Evolutionary conservation across 2,329 filamentous ascomycete species (phyloP).

Genomic region (Paracorniculantispora psalliotae): DNA sequence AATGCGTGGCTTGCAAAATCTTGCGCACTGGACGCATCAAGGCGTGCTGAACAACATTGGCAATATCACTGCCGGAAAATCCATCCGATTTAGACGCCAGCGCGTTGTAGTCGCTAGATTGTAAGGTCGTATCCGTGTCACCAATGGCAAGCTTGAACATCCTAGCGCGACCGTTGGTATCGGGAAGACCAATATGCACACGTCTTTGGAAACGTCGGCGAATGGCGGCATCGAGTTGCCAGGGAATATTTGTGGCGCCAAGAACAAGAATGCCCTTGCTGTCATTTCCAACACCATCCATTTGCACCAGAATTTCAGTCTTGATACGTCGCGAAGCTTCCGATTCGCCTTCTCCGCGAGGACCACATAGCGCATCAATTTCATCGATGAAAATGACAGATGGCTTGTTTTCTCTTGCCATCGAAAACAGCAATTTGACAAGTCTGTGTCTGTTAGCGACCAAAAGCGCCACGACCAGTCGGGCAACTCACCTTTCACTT

Average conservation of each 20-base stretch:
- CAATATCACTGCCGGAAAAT: constrained; percentile 94
- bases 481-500: constrained; percentile 70
- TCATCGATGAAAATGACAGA: constrained; percentile 99
- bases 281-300: constrained; percentile 98
- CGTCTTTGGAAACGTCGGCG: constrained; percentile 91
- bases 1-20: constrained; percentile 96
- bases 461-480: not conserved
- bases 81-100: constrained; percentile 82
- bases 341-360: constrained; percentile 89
- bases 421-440: constrained; percentile 93
- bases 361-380: constrained; percentile 92
- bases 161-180: constrained; percentile 76
- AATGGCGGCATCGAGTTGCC: constrained; percentile 96
- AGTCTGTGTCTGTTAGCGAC: constrained; percentile 51
- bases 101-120: constrained; percentile 69
- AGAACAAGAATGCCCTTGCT: constrained; percentile 90
- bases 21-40: constrained; percentile 96
- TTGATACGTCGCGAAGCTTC: constrained; percentile 97
- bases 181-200: constrained; percentile 92
- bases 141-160: constrained; percentile 98
- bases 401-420: constrained; percentile 96
- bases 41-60: constrained; percentile 90
- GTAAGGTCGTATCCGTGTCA: constrained; percentile 81
- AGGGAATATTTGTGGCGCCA: constrained; percentile 96
- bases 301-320: constrained; percentile 95